Base-by-base conservation (phyloP, 2,329 filamentous ascomycete genomes). In the Pestalotiopsis sp. region DNA sequence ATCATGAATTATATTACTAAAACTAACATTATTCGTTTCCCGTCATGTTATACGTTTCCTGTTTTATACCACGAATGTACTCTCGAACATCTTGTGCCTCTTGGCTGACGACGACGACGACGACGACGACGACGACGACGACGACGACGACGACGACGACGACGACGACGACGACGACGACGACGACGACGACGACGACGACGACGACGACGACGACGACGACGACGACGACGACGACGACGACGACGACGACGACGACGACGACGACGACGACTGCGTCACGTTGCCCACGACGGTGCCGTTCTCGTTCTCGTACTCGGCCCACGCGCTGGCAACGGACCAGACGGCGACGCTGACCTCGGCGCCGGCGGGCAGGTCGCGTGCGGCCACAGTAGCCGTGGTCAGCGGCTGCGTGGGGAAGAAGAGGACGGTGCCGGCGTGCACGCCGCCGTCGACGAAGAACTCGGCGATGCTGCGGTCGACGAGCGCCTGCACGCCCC, bases 401-500 rank as follows among this genome's bases (percentile, higher is more conserved):
- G 82, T 81, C 59, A 86, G 69, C 4, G 80, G 80, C 66, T 80
- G 75, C 2, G 79, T 78, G 0, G 87, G 83, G 74, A 83, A 89
- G 73, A 88, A 88, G 0, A 82, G 80, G 60, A 83, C 80, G 2
- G 86, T 88, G 0, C 78, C 87, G 39, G 79, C 81, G 64, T 83
- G 81, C 66, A 84, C 78, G 0, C 86, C 87, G 1, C 82, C 82
- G 68, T 87, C 84, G 36, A 88, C 68, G 71, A 88, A 89, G 2
- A 88, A 77, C 74, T 90, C 87, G 7, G 88, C 77, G 31, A 90
- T 84, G 13, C 81, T 84, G 4, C 86, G 79, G 73, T 90, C 88
- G 4, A 89, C 79, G 2, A 89, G 80, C 0, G 83, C 84, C 64
- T 83, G 82, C 41, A 89, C 67, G 6, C 70, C 61, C 73, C 74